phyloP scores from a whole-genome alignment of 2,329 filamentous ascomycete species.

The Sporothrix humicola region DNA sequence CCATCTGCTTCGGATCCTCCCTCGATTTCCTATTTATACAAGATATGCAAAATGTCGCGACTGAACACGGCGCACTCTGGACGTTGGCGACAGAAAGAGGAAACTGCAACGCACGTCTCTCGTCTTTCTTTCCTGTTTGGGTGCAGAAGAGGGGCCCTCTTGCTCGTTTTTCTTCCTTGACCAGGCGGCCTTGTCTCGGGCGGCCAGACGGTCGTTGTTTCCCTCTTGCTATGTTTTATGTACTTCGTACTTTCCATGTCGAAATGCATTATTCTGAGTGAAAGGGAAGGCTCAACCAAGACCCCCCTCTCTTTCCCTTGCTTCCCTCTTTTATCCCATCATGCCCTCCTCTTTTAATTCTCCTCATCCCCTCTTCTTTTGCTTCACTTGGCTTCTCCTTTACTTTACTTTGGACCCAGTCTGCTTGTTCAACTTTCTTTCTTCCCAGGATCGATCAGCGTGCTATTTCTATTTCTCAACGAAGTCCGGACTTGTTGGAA shows the following conservation, averaged over 20 bases:
- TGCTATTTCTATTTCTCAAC: too few relatives aligned
- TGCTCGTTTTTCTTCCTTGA: background rate
- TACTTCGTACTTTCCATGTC: background rate
- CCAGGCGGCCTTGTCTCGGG: constrained; percentile 18
- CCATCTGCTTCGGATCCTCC: background rate
- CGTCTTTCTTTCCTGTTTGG: constrained; percentile 27
- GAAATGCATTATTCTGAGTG: constrained; percentile 15
- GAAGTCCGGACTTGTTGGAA: too few relatives aligned
- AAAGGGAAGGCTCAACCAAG: background rate
- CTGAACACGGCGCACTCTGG: background rate
- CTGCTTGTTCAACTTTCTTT: background rate
- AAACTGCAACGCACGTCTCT: constrained; percentile 17
- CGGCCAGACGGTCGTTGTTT: constrained; percentile 10
- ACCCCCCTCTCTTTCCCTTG: constrained; percentile 1
- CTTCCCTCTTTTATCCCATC: constrained; percentile 15
- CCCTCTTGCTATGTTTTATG: background rate
- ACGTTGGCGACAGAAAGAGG: background rate
- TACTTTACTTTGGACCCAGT: background rate
- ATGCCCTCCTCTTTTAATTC: background rate
- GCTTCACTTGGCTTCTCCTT: background rate
- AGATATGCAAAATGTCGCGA: constrained; percentile 23
- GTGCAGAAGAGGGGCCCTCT: background rate
- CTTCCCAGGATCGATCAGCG: too few relatives aligned
- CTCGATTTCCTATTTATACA: constrained; percentile 11
- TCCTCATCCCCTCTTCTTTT: background rate